Percentiles rank a stretch among this genome's conserved stretches.
Conservation (phyloP, 805 yeast species). For the Candida qinlingensis region DNA sequence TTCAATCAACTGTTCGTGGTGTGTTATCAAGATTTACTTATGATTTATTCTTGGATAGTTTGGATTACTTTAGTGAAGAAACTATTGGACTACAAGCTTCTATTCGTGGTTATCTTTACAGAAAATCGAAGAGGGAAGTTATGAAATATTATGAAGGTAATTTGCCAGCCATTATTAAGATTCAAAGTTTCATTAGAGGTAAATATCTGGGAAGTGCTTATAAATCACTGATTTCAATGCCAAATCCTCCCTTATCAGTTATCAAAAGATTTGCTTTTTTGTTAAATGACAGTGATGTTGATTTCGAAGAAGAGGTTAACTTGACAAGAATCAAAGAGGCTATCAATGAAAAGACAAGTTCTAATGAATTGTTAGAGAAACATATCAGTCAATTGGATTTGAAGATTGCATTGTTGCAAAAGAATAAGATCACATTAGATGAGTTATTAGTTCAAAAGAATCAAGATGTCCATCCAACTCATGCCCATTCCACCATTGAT, state of each 20-base stretch:
- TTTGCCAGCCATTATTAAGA: conserved; percentile 52
- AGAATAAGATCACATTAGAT: conserved; percentile 73
- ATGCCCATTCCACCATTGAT: conserved; percentile 15
- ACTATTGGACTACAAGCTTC: conserved; percentile 49
- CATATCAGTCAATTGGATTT: conserved; percentile 73
- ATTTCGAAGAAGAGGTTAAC: conserved; percentile 68
- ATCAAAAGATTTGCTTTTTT: conserved; percentile 73
- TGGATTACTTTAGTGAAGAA: conserved; percentile 37
- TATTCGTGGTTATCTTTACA: conserved; percentile 41
- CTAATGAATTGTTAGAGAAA: conserved; percentile 66
- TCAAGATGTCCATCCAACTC: conserved; percentile 2
- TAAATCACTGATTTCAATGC: conserved; percentile 58
- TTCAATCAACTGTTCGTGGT: conserved; percentile 64
- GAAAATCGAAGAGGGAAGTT: conserved; percentile 31
- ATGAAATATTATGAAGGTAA: conserved; percentile 49
- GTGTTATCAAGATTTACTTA: conserved; percentile 50
- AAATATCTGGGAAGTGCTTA: conserved; percentile 68
- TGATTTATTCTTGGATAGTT: conserved; percentile 49
- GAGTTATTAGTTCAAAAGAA: conserved; percentile 46
- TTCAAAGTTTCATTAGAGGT: conserved; percentile 73
- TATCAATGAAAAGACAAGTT: conserved; percentile 63
- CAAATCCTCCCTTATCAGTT: conserved; percentile 73
- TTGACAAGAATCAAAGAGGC: conserved; percentile 62
- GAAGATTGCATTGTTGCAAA: conserved; percentile 71
- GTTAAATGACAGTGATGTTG: conserved; percentile 65